Percentiles rank a stretch among this genome's conserved stretches.
phyloP scores from a whole-genome alignment of 2,329 filamentous ascomycete genomes.

The Hysterium pulicare region DNA sequence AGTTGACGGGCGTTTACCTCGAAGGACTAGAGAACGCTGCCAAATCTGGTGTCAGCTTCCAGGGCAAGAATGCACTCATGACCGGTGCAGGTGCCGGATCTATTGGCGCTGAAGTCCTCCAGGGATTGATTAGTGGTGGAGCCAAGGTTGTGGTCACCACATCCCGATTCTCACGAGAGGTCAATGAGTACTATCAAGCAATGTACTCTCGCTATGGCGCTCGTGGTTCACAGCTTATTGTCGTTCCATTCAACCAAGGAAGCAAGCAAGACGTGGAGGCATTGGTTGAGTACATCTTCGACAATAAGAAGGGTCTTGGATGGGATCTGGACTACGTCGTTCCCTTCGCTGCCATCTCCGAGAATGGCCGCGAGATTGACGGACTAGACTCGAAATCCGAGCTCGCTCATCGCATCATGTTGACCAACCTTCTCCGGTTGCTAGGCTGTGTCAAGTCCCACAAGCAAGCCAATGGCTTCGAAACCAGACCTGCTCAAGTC shows the following conservation, averaged over 20 bases:
- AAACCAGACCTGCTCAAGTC: constrained; percentile 94
- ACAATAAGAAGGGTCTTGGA: constrained; percentile 89
- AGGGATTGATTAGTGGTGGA: constrained; percentile 92
- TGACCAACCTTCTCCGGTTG: constrained; percentile 92
- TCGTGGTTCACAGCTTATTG: constrained; percentile 91
- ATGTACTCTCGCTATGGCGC: constrained; percentile 96
- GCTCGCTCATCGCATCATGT: constrained; percentile 96
- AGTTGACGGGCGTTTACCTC: constrained; percentile 88
- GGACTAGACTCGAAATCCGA: constrained; percentile 96
- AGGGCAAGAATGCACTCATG: constrained; percentile 95
- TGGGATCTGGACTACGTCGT: constrained; percentile 98
- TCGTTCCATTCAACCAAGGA: constrained; percentile 98
- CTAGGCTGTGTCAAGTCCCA: constrained; percentile 87
- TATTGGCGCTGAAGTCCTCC: constrained; percentile 93
- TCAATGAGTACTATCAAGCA: constrained; percentile 98
- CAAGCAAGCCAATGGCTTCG: constrained; percentile 82
- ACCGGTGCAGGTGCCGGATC: constrained; percentile 97
- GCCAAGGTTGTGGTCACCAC: constrained; percentile 97
- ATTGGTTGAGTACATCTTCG: constrained; percentile 93
- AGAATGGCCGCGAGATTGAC: constrained; percentile 97
- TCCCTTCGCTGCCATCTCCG: constrained; percentile 94
- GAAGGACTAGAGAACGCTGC: constrained; percentile 89
- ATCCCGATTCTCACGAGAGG: constrained; percentile 91
- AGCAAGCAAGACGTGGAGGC: constrained; percentile 98
- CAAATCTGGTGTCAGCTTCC: constrained; percentile 81